phyloP scores from a whole-genome alignment of 495 filamentous ascomycete genomes.

The Amphirosellinia nigrospora region DNA sequence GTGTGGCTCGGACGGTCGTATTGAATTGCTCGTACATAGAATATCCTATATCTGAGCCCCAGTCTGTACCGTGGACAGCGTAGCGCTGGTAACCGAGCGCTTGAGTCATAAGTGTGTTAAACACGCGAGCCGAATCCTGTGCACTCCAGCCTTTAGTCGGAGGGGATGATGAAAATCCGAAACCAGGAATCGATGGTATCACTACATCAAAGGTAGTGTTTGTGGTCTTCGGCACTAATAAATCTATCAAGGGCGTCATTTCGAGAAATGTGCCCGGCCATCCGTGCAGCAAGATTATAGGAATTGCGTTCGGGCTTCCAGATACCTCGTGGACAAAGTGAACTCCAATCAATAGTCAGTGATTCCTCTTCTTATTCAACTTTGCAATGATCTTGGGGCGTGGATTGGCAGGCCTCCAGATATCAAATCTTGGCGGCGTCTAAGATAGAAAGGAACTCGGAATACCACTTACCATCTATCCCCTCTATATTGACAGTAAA shows the following conservation, averaged over 20 bases:
- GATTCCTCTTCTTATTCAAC: background rate
- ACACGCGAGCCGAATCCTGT: background rate
- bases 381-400: background rate
- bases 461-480: slow-evolving; percentile 2
- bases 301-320: background rate
- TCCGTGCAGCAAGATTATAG: slow-evolving; percentile 12
- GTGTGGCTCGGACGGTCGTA: slow-evolving; percentile 18
- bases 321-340: slow-evolving; percentile 4
- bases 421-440: background rate
- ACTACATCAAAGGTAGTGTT: slow-evolving; percentile 1
- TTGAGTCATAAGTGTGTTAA: slow-evolving; percentile 3
- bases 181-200: slow-evolving; percentile 7
- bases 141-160: background rate
- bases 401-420: background rate
- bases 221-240: background rate
- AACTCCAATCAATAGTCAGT: background rate
- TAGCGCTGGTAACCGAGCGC: slow-evolving; percentile 38
- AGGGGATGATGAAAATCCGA: background rate
- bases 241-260: slow-evolving; percentile 8
- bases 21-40: slow-evolving; percentile 36
- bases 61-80: slow-evolving; percentile 43
- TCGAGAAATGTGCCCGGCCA: slow-evolving; percentile 9
- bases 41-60: slow-evolving; percentile 37
- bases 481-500: slow-evolving; percentile 8
- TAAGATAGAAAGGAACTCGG: background rate